Conservation (phyloP, 2,329 filamentous ascomycete genomes). For the Furcasterigmium furcatum region DNA sequence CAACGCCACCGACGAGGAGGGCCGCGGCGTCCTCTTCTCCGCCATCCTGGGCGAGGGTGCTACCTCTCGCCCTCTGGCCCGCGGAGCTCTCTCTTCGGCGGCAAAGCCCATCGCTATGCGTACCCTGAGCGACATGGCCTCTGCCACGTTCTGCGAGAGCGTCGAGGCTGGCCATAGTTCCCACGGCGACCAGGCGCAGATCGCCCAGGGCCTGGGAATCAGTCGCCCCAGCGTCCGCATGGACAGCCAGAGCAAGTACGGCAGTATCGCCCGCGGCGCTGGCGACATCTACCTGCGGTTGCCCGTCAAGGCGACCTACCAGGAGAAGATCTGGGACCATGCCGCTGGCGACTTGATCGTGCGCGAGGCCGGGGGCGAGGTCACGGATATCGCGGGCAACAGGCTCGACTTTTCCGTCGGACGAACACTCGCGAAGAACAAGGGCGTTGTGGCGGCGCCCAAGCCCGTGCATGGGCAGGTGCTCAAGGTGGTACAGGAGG, state of each 20-base stretch:
- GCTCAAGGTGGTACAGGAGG: constrained; percentile 77
- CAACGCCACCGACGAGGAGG: constrained; percentile 69
- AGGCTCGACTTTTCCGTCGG: constrained; percentile 83
- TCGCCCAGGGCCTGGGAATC: constrained; percentile 83
- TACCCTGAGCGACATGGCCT: constrained; percentile 65
- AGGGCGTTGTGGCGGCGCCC: constrained; percentile 88
- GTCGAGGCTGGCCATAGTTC: constrained; percentile 91
- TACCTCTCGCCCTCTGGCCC: constrained; percentile 68
- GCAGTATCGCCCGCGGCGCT: constrained; percentile 86
- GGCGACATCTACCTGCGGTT: constrained; percentile 93
- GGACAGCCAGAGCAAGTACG: constrained; percentile 98
- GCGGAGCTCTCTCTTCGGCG: constrained; percentile 46
- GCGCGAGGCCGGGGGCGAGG: constrained; percentile 85
- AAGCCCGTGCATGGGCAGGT: constrained; percentile 72
- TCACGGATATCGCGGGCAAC: constrained; percentile 85
- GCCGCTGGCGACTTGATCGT: constrained; percentile 94
- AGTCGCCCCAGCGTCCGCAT: constrained; percentile 87
- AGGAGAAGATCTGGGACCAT: constrained; percentile 99
- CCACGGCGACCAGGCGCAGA: constrained; percentile 82
- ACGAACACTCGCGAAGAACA: constrained; percentile 83
- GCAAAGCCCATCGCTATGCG: constrained; percentile 76
- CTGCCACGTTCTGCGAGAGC: constrained; percentile 93
- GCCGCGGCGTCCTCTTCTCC: constrained; percentile 84
- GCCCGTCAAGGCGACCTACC: constrained; percentile 80
- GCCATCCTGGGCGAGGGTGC: constrained; percentile 79